phyloP scores from a whole-genome alignment of 495 filamentous ascomycete genomes.

The Aspergillus diversus region DNA sequence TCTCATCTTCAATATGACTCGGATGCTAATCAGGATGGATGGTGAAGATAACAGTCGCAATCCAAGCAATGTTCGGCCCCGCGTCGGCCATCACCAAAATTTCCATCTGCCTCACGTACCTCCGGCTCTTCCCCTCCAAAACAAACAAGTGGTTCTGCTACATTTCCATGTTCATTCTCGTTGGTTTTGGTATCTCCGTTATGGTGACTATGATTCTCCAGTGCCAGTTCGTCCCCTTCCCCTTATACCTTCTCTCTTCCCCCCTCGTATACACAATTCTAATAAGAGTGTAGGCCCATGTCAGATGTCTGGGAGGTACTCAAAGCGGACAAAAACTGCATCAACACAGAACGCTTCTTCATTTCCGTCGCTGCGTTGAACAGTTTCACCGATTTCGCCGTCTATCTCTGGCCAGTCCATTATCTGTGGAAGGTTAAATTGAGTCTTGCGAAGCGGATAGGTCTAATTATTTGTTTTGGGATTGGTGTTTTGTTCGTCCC shows the following conservation, averaged over 20 bases:
- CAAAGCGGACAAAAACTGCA: conserved; percentile 13
- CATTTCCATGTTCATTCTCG: conserved; percentile 3
- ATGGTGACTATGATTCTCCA: conserved; percentile 3
- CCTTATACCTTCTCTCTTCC: no score
- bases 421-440: conserved; percentile 9
- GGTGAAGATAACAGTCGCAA: not conserved
- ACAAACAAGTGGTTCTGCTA: conserved; percentile 14
- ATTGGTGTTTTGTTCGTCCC: conserved; percentile 13
- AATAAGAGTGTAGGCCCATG: not conserved
- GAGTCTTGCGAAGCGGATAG: conserved; percentile 4
- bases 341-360: conserved; percentile 6
- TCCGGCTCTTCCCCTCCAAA: conserved; percentile 13
- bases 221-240: conserved; percentile 1
- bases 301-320: conserved; percentile 2
- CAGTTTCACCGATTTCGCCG: conserved; percentile 10
- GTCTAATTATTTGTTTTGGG: conserved; percentile 10
- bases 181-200: conserved; percentile 1
- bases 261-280: not conserved
- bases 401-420: conserved; percentile 14
- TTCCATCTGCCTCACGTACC: conserved; percentile 13
- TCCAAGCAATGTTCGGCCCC: conserved; percentile 6
- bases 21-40: not conserved
- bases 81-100: conserved; percentile 8
- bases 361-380: conserved; percentile 11
- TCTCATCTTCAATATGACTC: not conserved